A percentile compares a stretch with the other conserved stretches of the same genome.
Evolutionary conservation across 257 asterid genomes (phyloP).

Genomic region (Solanum pimpinellifolium): DNA sequence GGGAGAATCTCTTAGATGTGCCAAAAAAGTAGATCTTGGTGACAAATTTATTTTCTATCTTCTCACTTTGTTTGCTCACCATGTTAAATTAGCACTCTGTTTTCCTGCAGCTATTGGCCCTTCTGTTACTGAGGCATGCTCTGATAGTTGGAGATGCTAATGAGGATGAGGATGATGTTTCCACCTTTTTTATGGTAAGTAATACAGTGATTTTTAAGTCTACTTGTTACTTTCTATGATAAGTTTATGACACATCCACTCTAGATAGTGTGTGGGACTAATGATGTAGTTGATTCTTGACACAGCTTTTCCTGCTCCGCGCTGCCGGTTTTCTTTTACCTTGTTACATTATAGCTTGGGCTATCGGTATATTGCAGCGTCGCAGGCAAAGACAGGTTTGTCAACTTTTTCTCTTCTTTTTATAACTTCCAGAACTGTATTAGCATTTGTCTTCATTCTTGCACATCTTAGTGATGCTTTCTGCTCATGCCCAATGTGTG

Average conservation of each 20-base stretch:
- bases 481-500: neutral
- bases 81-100: neutral
- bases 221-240: neutral
- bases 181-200: constrained; percentile 35
- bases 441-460: neutral
- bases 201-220: neutral
- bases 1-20: neutral
- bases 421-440: neutral
- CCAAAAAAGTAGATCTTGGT: neutral
- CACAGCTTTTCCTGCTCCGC: constrained; percentile 41
- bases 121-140: constrained; percentile 43
- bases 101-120: constrained; percentile 33
- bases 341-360: constrained; percentile 43
- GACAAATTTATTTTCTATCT: neutral
- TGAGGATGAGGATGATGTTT: constrained; percentile 32
- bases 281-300: neutral
- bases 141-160: constrained; percentile 25
- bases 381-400: constrained; percentile 48
- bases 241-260: neutral
- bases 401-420: neutral
- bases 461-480: neutral
- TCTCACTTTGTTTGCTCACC: neutral
- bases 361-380: constrained; percentile 32
- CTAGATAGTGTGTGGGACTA: neutral
- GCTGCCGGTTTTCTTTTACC: constrained; percentile 41